These are phyloP conservation scores for Fomitopsis pulvina DNA, from an alignment of 768 basidiomycete genomes.

Conservation along the genomic window DNA sequence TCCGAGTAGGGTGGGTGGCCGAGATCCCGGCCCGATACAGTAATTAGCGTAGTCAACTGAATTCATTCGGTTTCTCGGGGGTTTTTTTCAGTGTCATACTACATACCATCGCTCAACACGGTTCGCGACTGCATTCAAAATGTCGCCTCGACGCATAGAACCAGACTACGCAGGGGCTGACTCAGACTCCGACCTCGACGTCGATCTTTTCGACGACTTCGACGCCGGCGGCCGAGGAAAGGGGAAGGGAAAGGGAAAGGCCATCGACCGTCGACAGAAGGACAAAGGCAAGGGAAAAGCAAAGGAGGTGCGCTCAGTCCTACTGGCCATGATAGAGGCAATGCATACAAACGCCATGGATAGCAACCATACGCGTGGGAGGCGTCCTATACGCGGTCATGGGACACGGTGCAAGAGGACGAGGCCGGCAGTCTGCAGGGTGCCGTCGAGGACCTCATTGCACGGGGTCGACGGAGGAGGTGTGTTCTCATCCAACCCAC, in stretches of 20 bases:
- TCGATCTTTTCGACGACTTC: constrained; percentile 51
- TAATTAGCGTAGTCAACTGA: too few relatives aligned
- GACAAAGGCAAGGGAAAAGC: constrained; percentile 52
- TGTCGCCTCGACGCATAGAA: constrained; percentile 17
- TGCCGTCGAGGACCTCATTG: constrained; percentile 85
- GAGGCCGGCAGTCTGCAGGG: constrained; percentile 86
- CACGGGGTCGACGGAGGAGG: constrained; percentile 81
- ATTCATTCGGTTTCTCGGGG: too few relatives aligned
- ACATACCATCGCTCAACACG: background rate
- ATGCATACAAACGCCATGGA: background rate
- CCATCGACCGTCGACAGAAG: constrained; percentile 41
- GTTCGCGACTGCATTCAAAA: background rate
- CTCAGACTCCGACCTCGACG: constrained; percentile 68
- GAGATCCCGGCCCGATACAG: too few relatives aligned
- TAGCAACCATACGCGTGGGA: constrained; percentile 95
- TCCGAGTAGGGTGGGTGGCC: too few relatives aligned
- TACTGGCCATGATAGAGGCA: background rate
- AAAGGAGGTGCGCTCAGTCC: constrained; percentile 38
- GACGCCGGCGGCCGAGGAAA: constrained; percentile 23
- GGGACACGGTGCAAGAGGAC: constrained; percentile 98
- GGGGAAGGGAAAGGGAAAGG: constrained; percentile 47
- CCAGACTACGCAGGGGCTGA: constrained; percentile 26
- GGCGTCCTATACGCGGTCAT: constrained; percentile 87
- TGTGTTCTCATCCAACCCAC: constrained; percentile 26
- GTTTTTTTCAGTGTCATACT: too few relatives aligned